Base-by-base conservation (phyloP, 768 basidiomycete genomes). In the Lactarius quietus region DNA sequence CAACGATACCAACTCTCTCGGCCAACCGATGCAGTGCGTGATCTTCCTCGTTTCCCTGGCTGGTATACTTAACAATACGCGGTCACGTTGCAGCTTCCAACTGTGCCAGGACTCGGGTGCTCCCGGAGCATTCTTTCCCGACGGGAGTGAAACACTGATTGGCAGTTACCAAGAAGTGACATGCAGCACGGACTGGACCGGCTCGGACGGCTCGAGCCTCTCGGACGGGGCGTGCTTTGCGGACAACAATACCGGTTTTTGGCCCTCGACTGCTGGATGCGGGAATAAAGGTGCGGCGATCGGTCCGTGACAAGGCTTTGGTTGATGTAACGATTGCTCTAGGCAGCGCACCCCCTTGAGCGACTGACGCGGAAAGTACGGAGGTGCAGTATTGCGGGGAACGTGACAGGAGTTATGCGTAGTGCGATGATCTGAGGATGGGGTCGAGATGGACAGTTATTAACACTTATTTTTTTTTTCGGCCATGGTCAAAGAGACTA, bases 81-180 rank as follows among this genome's bases (percentile, higher is more conserved):
- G 17, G n/a, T n/a, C n/a, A n/a, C n/a, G n/a, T 39, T 23, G 3
- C 57, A 86, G 85, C 73, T 87, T 86, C 70, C 84, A 86, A 72
- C 79, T 86, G 52, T 87, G 84, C 70, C 74, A 81, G 57, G 85
- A 86, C 65, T 84, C 83, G 9, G 84, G 85, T 53, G 84, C 81
- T 8, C 63, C 81, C 18, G 66, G 45, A 3, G 78, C 76, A 8
- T 86, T 86, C 77, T n/a, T 87, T 86, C 82, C 84, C 84, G 1
- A 78, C 77, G 0, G 72, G 81, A 83, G 82, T 70, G 82, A 80
- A n/a, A 84, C 85, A n/a, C 72, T 86, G 66, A 78, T 78, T 9
- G 85, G 84, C 14, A 78, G 77, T 2, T 87, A 78, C 72, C 76
- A 74, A 6, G 84, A 87, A 71, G 84, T 86, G 15, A 78, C 81